Evolutionary conservation across 306 rosid species (phyloP).

Genomic region (Gynostemma pentaphyllum): DNA sequence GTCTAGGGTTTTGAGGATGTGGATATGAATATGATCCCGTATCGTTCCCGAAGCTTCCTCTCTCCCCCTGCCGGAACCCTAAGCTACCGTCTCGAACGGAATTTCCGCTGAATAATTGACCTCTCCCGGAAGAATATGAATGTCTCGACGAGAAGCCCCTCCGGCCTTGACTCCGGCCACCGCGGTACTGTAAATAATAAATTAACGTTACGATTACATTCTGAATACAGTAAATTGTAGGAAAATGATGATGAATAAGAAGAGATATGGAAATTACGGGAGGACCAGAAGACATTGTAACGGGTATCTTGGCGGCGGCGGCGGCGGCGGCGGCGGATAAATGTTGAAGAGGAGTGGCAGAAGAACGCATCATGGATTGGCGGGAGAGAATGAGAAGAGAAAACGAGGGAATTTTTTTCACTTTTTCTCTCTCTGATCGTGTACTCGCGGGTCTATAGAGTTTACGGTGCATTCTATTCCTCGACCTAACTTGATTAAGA

Average conservation of each 20-base stretch:
- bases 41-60: conserved; percentile 27
- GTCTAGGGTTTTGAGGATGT: conserved; percentile 14
- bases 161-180: no score
- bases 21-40: conserved; percentile 7
- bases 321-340: conserved; percentile 27
- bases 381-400: not conserved
- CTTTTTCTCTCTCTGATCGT: no score
- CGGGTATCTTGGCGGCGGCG: conserved; percentile 19
- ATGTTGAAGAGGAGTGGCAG: conserved; percentile 27
- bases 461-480: no score
- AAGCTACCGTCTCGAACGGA: conserved; percentile 51
- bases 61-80: conserved; percentile 38
- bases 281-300: conserved; percentile 37
- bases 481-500: no score
- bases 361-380: conserved; percentile 41
- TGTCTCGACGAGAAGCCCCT: conserved; percentile 45
- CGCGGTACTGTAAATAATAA: conserved; percentile 39
- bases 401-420: not conserved
- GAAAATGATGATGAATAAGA: not conserved
- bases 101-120: conserved; percentile 38
- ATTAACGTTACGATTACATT: not conserved
- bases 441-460: no score
- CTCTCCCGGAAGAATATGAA: conserved; percentile 26
- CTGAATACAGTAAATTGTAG: not conserved
- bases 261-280: conserved; percentile 22